A percentile compares a stretch with the other conserved stretches of the same genome.
These are phyloP conservation scores for Peronospora belbahrii DNA, from an alignment of 352 stramenopile genomes.

Conservation along the genomic window DNA sequence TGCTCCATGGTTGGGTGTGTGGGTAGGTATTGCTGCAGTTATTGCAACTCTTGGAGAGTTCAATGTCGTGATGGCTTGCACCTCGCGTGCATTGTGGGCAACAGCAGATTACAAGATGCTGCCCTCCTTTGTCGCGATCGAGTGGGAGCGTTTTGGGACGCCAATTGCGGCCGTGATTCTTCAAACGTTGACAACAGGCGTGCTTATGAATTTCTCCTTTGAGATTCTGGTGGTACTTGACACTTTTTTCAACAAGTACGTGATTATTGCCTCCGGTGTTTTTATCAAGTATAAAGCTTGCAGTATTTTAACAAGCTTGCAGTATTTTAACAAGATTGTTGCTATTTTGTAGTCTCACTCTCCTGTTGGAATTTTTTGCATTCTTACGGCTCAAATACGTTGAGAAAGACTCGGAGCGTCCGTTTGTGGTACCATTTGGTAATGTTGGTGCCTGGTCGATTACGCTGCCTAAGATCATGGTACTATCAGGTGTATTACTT, in stretches of 20 bases:
- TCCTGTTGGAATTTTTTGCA: slow-evolving; percentile 79
- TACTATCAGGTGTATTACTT: slow-evolving; percentile 64
- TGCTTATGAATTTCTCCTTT: slow-evolving; percentile 85
- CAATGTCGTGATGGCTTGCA: slow-evolving; percentile 83
- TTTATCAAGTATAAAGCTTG: background rate
- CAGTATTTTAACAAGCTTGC: slow-evolving; percentile 1
- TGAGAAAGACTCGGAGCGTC: slow-evolving; percentile 62
- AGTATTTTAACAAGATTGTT: background rate
- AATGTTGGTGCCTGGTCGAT: slow-evolving; percentile 64
- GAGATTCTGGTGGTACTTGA: slow-evolving; percentile 74
- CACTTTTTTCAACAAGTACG: slow-evolving; percentile 86
- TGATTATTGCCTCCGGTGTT: background rate
- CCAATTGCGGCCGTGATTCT: slow-evolving; percentile 71
- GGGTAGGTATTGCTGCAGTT: slow-evolving; percentile 68
- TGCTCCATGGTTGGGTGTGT: slow-evolving; percentile 68
- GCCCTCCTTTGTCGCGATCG: slow-evolving; percentile 42
- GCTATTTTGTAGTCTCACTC: slow-evolving; percentile 38
- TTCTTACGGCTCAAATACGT: slow-evolving; percentile 81
- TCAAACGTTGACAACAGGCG: slow-evolving; percentile 59
- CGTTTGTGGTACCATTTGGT: slow-evolving; percentile 68
- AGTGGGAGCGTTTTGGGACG: slow-evolving; percentile 73
- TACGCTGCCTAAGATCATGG: slow-evolving; percentile 74
- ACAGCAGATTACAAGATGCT: slow-evolving; percentile 84
- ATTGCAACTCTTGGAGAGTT: slow-evolving; percentile 81
- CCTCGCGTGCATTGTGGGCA: slow-evolving; percentile 69